These are phyloP conservation scores for Nyctanthes arbortristis DNA, from an alignment of 257 asterid genomes.

Conservation along the genomic window DNA sequence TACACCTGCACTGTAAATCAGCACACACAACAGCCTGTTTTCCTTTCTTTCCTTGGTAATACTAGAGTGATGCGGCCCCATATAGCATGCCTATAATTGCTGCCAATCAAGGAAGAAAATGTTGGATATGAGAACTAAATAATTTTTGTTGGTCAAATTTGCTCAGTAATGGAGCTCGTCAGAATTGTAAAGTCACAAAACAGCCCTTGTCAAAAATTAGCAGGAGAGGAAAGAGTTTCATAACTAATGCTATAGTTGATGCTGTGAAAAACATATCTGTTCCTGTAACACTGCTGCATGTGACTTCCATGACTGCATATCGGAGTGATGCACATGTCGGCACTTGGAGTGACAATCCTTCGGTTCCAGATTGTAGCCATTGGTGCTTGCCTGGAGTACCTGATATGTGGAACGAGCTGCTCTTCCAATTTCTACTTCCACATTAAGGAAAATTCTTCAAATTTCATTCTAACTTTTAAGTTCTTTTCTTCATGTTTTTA, in stretches of 20 bases:
- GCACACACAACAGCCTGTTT: too few relatives aligned
- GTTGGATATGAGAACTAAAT: not conserved
- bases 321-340: slow-evolving; percentile 89
- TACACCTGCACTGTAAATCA: too few relatives aligned
- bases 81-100: too few relatives aligned
- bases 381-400: slow-evolving; percentile 98
- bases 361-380: slow-evolving; percentile 91
- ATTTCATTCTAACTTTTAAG: slow-evolving; percentile 28
- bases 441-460: slow-evolving; percentile 10
- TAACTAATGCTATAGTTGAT: slow-evolving; percentile 61
- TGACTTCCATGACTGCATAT: slow-evolving; percentile 70
- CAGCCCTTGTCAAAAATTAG: slow-evolving; percentile 41
- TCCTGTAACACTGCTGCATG: slow-evolving; percentile 63
- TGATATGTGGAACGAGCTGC: slow-evolving; percentile 81
- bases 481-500: not conserved
- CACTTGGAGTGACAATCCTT: slow-evolving; percentile 70
- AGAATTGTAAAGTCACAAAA: slow-evolving; percentile 67
- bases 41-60: too few relatives aligned
- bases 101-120: too few relatives aligned
- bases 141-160: slow-evolving; percentile 14
- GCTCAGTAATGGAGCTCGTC: slow-evolving; percentile 52
- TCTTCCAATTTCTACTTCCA: slow-evolving; percentile 51
- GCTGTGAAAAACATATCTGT: slow-evolving; percentile 43
- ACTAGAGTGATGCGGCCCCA: too few relatives aligned
- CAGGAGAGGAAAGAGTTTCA: slow-evolving; percentile 46